These are phyloP conservation scores for Epichloe scottii DNA, from an alignment of 2,329 filamentous ascomycete genomes.

Conservation along the genomic window DNA sequence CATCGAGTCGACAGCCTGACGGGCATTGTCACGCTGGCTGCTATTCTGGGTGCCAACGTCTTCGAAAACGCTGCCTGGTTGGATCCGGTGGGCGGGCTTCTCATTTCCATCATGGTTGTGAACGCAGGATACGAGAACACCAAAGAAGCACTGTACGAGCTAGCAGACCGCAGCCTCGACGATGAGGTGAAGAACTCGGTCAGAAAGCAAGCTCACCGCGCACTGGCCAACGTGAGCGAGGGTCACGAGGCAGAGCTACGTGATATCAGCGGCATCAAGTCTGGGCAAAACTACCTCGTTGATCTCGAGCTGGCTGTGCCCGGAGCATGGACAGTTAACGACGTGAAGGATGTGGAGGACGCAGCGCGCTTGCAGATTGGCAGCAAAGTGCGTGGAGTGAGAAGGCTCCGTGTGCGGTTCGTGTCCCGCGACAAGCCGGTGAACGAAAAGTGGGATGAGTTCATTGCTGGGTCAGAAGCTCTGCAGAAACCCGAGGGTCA, in stretches of 20 bases:
- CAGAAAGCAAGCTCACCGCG: constrained; percentile 49
- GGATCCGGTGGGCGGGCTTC: constrained; percentile 81
- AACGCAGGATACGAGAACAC: constrained; percentile 85
- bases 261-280: constrained; percentile 81
- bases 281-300: constrained; percentile 89
- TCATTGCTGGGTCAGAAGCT: constrained; percentile 46
- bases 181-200: constrained; percentile 67
- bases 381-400: constrained; percentile 67
- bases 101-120: constrained; percentile 90
- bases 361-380: constrained; percentile 61
- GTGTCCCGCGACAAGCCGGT: constrained; percentile 51
- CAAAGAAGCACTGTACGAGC: constrained; percentile 64
- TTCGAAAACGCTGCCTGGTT: constrained; percentile 80
- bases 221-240: constrained; percentile 40
- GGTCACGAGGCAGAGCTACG: constrained; percentile 55
- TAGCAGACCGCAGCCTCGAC: constrained; percentile 85
- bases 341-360: constrained; percentile 59
- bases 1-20: constrained; percentile 94
- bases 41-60: constrained; percentile 81
- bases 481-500: constrained; percentile 47
- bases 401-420: constrained; percentile 74
- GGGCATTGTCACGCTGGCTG: constrained; percentile 80
- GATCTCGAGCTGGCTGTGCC: constrained; percentile 81
- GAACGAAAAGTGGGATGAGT: constrained; percentile 61
- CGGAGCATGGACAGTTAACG: constrained; percentile 59